Percentiles rank a stretch among this genome's conserved stretches.
phyloP scores from a whole-genome alignment of 129 eudicot species.

The Calendula officinalis region DNA sequence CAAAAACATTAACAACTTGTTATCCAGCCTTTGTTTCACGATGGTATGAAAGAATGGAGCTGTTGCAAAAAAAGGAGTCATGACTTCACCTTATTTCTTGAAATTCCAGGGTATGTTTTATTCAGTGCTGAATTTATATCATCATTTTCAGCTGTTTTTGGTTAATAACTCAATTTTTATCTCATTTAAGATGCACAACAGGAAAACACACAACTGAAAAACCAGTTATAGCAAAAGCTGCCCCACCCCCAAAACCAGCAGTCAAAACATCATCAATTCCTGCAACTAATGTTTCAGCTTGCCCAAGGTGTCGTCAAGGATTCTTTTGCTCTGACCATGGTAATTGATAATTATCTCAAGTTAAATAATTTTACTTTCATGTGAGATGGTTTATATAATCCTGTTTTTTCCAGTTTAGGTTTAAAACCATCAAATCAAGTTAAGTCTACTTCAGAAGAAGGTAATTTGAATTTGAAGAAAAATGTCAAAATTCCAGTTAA shows the following conservation, averaged over 20 bases:
- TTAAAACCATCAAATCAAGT: conserved; percentile 27
- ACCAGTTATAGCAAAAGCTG: conserved; percentile 57
- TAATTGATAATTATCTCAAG: conserved; percentile 23
- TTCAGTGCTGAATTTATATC: too few species aligned
- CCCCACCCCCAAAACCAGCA: conserved; percentile 41
- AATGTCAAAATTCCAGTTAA: conserved; percentile 45
- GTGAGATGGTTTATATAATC: too few species aligned
- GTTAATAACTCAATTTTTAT: not conserved
- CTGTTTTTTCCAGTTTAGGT: conserved; percentile 37
- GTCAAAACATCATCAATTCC: conserved; percentile 35
- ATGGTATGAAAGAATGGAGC: conserved; percentile 99
- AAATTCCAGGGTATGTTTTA: conserved; percentile 79
- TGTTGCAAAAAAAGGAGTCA: conserved; percentile 98
- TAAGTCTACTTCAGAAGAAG: conserved; percentile 31
- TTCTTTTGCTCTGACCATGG: conserved; percentile 98
- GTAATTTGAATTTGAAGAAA: conserved; percentile 32
- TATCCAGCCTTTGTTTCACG: conserved; percentile 89
- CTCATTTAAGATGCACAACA: conserved; percentile 66
- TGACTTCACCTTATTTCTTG: conserved; percentile 86
- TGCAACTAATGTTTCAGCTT: conserved; percentile 44
- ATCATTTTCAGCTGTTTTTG: too few species aligned
- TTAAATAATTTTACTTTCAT: not conserved
- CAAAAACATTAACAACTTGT: conserved; percentile 11
- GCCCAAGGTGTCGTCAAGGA: conserved; percentile 94
- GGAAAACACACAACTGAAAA: conserved; percentile 94